phyloP scores from a whole-genome alignment of 352 stramenopile species.

The Phytophthora palmivora region DNA sequence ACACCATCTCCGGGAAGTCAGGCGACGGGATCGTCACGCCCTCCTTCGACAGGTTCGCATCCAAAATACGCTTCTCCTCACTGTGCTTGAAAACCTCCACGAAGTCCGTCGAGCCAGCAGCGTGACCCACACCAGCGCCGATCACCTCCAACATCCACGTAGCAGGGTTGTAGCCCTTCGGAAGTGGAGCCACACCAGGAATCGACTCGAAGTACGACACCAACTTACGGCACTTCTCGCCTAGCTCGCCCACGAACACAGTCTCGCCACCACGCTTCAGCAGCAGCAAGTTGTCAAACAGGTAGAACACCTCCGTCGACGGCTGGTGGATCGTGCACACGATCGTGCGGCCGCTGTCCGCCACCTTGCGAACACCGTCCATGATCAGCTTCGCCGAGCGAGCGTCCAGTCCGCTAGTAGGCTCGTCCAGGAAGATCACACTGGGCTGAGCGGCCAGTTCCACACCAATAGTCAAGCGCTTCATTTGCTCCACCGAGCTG shows the following conservation, averaged over 20 bases:
- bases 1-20: too few species aligned
- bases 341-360: conserved; percentile 66
- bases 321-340: conserved; percentile 93
- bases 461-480: conserved; percentile 28
- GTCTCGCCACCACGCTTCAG: too few species aligned
- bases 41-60: too few species aligned
- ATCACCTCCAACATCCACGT: conserved; percentile 43
- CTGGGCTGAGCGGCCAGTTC: neutral
- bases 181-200: conserved; percentile 26
- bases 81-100: too few species aligned
- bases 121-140: conserved; percentile 10
- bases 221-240: too few species aligned
- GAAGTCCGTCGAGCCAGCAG: too few species aligned
- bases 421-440: conserved; percentile 27
- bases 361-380: conserved; percentile 67
- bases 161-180: conserved; percentile 46
- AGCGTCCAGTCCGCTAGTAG: conserved; percentile 27
- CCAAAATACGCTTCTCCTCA: too few species aligned
- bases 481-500: too few species aligned
- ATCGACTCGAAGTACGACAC: conserved; percentile 13
- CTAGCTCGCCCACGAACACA: too few species aligned
- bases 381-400: conserved; percentile 59
- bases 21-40: too few species aligned
- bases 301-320: conserved; percentile 81
- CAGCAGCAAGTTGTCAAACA: conserved; percentile 72